Conservation (phyloP, 2,329 filamentous ascomycete species). For the Aspergillus novoparasiticus region DNA sequence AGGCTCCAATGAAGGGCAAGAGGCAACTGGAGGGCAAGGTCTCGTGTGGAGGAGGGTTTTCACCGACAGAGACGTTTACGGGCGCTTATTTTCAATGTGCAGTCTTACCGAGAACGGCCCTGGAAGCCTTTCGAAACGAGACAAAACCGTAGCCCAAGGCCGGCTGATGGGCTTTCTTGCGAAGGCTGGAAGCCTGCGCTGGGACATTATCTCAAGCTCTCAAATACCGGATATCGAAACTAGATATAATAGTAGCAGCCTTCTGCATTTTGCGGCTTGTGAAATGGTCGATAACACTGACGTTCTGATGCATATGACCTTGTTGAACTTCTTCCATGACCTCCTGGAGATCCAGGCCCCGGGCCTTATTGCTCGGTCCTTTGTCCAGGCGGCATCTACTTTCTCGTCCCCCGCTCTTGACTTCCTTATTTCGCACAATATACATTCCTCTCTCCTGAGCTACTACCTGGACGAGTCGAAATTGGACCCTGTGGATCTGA, state of each 20-base stretch:
- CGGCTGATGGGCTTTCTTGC: conserved; percentile 61
- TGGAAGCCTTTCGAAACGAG: conserved; percentile 48
- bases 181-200: conserved; percentile 56
- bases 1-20: conserved; percentile 21
- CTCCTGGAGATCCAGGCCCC: conserved; percentile 50
- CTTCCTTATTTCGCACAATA: conserved; percentile 53
- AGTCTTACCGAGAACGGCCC: conserved; percentile 45
- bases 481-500: conserved; percentile 54
- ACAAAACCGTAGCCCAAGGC: conserved; percentile 63
- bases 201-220: conserved; percentile 54
- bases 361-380: conserved; percentile 33
- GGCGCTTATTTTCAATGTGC: conserved; percentile 58
- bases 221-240: conserved; percentile 57
- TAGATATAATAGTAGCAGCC: conserved; percentile 41
- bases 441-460: conserved; percentile 54
- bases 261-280: conserved; percentile 58
- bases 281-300: conserved; percentile 62
- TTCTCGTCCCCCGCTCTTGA: conserved; percentile 50
- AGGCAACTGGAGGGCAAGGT: conserved; percentile 46
- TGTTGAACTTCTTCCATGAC: conserved; percentile 61
- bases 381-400: conserved; percentile 36
- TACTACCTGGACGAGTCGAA: conserved; percentile 56
- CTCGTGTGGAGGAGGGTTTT: conserved; percentile 66
- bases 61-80: conserved; percentile 61
- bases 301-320: conserved; percentile 61